Base-by-base conservation (phyloP, 2,329 filamentous ascomycete genomes). In the Rhynchosporium agropyri region DNA sequence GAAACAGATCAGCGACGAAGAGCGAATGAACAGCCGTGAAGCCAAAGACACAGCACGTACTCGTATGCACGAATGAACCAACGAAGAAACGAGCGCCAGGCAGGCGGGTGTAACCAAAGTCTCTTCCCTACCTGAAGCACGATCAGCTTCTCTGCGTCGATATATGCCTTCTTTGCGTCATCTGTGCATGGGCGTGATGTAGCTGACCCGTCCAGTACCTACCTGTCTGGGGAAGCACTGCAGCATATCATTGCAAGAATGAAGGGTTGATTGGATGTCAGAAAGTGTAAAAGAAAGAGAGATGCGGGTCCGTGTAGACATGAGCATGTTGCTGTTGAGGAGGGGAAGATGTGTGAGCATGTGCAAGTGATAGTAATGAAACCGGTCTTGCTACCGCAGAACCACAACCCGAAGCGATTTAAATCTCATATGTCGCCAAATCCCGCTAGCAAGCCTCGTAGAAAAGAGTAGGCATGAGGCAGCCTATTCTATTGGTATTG, bases 111-210 rank as follows among this genome's bases (percentile, higher is more conserved):
- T 51, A 51, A 51, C 49, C 49, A 12, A 51, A 20, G 20, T 20
- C 20, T 20, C 20, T 20, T 20, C 20, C 20, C 20, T 20, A 20
- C 20, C 20, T 20, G 20, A 28, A 55, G 42, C 33, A 20, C 36
- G 51, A 57, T 57, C 31, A 31, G 51, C 51, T 61, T 61, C 45
- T 12, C 26, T 57, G 51, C 59, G 58, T 51, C 48, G 48, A 58
- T 63, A 49, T 46, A 33, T 59, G 38, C 49, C 56, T 63, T 59
- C 61, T 59, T 49, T 63, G 61, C 61, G 51, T 63, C 61, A 63
- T 63, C 49, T 48, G 61, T 63, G 61, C 61, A 63, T 62, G 36
- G 20, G 20, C 20, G 20, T 20, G 20, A 20, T 20, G 20, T 20
- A 46, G 31, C 8, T 40, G n/a, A 29, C 31, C 20, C 38, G 50